Conservation (phyloP, 2,329 filamentous ascomycete species). For the Xylariaceae sp. region DNA sequence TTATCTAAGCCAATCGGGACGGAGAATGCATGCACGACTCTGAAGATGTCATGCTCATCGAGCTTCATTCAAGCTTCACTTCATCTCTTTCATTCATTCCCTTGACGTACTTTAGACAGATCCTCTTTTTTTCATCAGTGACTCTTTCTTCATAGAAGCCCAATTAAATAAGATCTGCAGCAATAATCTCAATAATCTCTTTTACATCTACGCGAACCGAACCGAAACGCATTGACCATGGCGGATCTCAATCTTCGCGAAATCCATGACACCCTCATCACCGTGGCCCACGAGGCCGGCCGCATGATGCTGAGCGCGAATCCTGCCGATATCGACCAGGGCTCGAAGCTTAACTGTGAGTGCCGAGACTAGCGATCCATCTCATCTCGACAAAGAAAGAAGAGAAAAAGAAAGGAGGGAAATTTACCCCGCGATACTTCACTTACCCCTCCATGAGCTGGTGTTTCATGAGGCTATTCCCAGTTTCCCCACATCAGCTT, state of each 20-base stretch:
- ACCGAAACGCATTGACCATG: constrained; percentile 33
- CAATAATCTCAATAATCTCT: too few species aligned
- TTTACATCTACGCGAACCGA: not conserved
- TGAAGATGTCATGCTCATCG: not conserved
- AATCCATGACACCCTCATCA: constrained; percentile 56
- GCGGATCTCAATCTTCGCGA: constrained; percentile 53
- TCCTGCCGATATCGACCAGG: constrained; percentile 51
- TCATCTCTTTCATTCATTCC: too few species aligned
- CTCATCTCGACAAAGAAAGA: not conserved
- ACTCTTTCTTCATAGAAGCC: too few species aligned
- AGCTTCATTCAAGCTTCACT: too few species aligned
- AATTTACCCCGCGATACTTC: not conserved
- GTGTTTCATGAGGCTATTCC: not conserved
- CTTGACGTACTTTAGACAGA: too few species aligned
- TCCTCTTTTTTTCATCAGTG: too few species aligned
- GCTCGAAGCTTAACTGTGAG: constrained; percentile 61
- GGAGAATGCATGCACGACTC: not conserved
- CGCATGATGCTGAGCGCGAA: constrained; percentile 58
- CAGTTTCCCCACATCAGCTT: not conserved
- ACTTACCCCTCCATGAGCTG: not conserved
- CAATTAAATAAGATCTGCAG: too few species aligned
- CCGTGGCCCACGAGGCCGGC: constrained; percentile 59
- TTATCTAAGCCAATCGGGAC: not conserved
- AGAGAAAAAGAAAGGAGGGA: not conserved
- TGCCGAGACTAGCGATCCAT: not conserved